A percentile compares a stretch with the other conserved stretches of the same genome.
phyloP scores from a whole-genome alignment of 352 stramenopile species.

The Phytophthora meadii region DNA sequence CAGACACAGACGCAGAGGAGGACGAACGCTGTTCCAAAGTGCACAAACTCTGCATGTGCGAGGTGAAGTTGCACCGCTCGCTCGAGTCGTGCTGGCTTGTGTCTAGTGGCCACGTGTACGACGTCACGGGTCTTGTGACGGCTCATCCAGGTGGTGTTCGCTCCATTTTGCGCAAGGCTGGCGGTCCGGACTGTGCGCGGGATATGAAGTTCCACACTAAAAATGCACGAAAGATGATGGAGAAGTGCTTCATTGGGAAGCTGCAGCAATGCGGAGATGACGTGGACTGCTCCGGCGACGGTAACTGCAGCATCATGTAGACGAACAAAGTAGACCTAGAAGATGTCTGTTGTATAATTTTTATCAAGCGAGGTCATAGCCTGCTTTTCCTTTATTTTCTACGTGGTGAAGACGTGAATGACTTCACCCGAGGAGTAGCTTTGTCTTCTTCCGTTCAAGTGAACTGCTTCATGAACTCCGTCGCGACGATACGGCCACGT shows the following conservation, averaged over 20 bases:
- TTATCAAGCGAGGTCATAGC: conserved; percentile 18
- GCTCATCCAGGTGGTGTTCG: conserved; percentile 78
- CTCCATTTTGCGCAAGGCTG: conserved; percentile 84
- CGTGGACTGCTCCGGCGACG: conserved; percentile 31
- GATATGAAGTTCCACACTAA: conserved; percentile 90
- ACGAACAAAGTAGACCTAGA: conserved; percentile 13
- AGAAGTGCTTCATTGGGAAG: conserved; percentile 86
- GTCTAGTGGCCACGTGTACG: conserved; percentile 86
- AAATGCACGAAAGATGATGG: conserved; percentile 72
- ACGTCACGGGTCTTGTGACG: conserved; percentile 82
- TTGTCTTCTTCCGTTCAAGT: conserved; percentile 38
- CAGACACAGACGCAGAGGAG: conserved; percentile 31
- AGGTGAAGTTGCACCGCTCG: conserved; percentile 87
- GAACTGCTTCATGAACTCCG: conserved; percentile 96
- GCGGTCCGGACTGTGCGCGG: conserved; percentile 70
- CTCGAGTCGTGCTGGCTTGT: conserved; percentile 96
- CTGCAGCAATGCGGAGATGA: conserved; percentile 66
- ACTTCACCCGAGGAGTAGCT: neutral
- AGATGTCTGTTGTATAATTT: conserved; percentile 33
- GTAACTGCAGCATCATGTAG: conserved; percentile 83
- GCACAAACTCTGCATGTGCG: conserved; percentile 80
- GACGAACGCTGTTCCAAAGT: conserved; percentile 57
- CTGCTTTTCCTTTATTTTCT: conserved; percentile 27
- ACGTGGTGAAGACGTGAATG: conserved; percentile 2
- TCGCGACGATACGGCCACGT: conserved; percentile 92